phyloP scores from a whole-genome alignment of 805 yeast genomes.

The Candida saitoana region DNA sequence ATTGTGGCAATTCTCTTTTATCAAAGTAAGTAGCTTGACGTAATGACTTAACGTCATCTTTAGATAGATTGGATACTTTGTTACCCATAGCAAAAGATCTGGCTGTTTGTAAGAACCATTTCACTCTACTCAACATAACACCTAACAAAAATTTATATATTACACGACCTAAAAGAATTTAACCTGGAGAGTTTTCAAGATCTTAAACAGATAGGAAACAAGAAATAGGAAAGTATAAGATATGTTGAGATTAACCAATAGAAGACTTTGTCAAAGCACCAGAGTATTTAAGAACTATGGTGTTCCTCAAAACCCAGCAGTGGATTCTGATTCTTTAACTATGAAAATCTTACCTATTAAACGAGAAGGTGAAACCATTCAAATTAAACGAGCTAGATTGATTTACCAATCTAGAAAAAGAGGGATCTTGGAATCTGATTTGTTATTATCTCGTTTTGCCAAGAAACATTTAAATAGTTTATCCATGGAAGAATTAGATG shows the following conservation, averaged over 20 bases:
- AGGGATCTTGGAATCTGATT: constrained; percentile 91
- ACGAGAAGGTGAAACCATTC: constrained; percentile 68
- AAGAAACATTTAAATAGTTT: constrained; percentile 61
- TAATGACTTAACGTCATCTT: constrained; percentile 80
- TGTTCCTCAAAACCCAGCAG: constrained; percentile 39
- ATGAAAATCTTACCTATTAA: constrained; percentile 75
- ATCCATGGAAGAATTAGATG: constrained; percentile 65
- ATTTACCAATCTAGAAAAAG: constrained; percentile 90
- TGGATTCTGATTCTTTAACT: constrained; percentile 15
- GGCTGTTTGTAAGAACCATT: not conserved
- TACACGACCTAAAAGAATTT: too few species aligned
- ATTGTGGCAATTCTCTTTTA: constrained; percentile 90
- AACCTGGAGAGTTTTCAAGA: too few species aligned
- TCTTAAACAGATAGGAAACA: too few species aligned
- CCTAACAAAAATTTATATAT: too few species aligned
- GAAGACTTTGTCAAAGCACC: constrained; percentile 1
- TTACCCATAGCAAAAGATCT: constrained; percentile 68
- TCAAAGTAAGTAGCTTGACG: constrained; percentile 88
- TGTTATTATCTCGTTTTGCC: constrained; percentile 81
- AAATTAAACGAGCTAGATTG: constrained; percentile 79
- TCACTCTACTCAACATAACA: not conserved
- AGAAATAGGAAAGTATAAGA: too few species aligned
- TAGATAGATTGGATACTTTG: constrained; percentile 86
- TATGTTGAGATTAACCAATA: not conserved
- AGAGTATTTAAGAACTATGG: constrained; percentile 26